Percentiles rank a stretch among this genome's conserved stretches.
Evolutionary conservation across 108 stramenopile genomes (phyloP).

Genomic region (Nitzschia putrida): DNA sequence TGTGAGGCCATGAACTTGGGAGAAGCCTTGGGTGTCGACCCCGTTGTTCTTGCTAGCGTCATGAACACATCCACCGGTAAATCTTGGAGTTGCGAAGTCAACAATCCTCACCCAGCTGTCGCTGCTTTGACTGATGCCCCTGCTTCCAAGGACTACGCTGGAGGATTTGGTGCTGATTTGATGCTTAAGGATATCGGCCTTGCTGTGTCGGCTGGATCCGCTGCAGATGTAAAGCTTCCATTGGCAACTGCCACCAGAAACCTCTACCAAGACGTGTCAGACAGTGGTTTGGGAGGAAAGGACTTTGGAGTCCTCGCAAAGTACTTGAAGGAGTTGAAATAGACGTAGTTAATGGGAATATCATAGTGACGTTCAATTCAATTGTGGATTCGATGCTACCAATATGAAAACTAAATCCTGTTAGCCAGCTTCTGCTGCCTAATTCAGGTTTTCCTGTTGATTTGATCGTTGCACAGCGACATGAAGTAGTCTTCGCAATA

Average conservation of each 20-base stretch:
- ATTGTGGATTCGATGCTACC: too few species aligned
- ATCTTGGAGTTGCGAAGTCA: constrained; percentile 91
- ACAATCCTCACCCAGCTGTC: constrained; percentile 89
- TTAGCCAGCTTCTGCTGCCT: not conserved
- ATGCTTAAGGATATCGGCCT: constrained; percentile 91
- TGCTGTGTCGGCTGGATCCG: constrained; percentile 61
- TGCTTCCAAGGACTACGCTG: constrained; percentile 65
- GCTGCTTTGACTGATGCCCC: constrained; percentile 51
- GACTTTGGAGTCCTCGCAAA: constrained; percentile 80
- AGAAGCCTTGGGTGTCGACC: constrained; percentile 86
- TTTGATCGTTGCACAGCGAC: too few species aligned
- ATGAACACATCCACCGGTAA: constrained; percentile 92
- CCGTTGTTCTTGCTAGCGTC: constrained; percentile 75
- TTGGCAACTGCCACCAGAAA: constrained; percentile 58
- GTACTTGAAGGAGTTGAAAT: constrained; percentile 48
- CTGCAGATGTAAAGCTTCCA: constrained; percentile 63
- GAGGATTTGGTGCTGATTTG: constrained; percentile 76
- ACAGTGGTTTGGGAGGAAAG: constrained; percentile 57
- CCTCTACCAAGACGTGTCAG: constrained; percentile 55
- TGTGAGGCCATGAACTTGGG: constrained; percentile 94
- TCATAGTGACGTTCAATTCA: too few species aligned
- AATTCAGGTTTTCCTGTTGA: too few species aligned
- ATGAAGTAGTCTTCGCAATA: too few species aligned
- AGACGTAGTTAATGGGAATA: not conserved
- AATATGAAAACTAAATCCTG: not conserved